A percentile compares a stretch with the other conserved stretches of the same genome.
Evolutionary conservation across 805 yeast species (phyloP).

Genomic region (Metschnikowia arizonensis): DNA sequence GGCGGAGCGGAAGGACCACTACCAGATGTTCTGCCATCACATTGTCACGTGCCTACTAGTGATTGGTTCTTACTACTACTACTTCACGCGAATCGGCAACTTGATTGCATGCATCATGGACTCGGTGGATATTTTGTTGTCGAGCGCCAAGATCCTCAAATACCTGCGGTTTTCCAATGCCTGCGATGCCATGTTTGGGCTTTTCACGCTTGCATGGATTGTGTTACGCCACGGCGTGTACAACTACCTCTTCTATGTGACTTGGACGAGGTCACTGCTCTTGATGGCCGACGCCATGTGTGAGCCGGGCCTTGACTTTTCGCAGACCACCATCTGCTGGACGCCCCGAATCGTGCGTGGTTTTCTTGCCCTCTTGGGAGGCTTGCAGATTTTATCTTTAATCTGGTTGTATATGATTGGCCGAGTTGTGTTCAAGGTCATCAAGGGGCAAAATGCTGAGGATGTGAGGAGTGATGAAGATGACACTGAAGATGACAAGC

Average conservation of each 20-base stretch:
- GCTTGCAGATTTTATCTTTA: conserved; percentile 60
- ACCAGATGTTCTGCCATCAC: conserved; percentile 87
- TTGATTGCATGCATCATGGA: conserved; percentile 78
- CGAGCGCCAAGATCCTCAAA: conserved; percentile 72
- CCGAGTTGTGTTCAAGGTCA: conserved; percentile 64
- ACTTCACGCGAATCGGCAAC: conserved; percentile 75
- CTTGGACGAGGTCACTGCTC: conserved; percentile 38
- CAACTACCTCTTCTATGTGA: conserved; percentile 61
- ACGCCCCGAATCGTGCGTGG: conserved; percentile 40
- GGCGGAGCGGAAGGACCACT: conserved; percentile 73
- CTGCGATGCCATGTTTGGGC: conserved; percentile 67
- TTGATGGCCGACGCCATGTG: conserved; percentile 49
- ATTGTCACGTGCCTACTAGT: conserved; percentile 69
- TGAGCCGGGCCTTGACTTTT: conserved; percentile 20
- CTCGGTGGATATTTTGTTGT: conserved; percentile 66
- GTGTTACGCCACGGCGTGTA: conserved; percentile 68
- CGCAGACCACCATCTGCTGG: conserved; percentile 38
- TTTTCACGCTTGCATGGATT: conserved; percentile 69
- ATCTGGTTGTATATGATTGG: conserved; percentile 75
- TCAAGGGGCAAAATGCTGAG: conserved; percentile 74
- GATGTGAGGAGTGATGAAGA: conserved; percentile 85
- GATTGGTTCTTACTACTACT: conserved; percentile 66
- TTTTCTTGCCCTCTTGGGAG: conserved; percentile 55
- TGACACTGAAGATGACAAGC: conserved; percentile 39
- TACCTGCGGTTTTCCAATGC: conserved; percentile 56